Evolutionary conservation across 345 rosid genomes (phyloP).

Genomic region (Capsella bursapastoris): DNA sequence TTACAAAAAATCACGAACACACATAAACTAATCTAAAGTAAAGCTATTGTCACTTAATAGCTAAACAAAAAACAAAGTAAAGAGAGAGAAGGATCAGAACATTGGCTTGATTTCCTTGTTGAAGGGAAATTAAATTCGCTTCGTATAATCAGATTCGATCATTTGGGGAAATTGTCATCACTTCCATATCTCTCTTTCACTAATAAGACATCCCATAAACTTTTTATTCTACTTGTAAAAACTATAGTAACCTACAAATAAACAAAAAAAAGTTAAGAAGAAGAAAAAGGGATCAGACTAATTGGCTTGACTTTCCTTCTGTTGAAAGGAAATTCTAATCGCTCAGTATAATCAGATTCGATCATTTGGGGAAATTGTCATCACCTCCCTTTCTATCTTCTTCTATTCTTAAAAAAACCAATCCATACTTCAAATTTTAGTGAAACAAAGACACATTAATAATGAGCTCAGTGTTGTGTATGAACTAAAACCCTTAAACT

Average conservation of each 20-base stretch:
- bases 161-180: constrained; percentile 50
- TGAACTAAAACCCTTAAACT: not conserved
- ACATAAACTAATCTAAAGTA: too few species aligned
- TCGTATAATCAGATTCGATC: constrained; percentile 44
- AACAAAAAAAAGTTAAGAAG: not conserved
- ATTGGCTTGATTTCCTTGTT: constrained; percentile 43
- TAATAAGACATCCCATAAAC: not conserved
- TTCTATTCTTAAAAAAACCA: not conserved
- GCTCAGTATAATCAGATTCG: constrained; percentile 46
- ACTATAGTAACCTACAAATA: not conserved
- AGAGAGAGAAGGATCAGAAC: constrained; percentile 42
- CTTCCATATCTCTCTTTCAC: constrained; percentile 31
- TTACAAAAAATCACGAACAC: too few species aligned
- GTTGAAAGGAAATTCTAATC: constrained; percentile 24
- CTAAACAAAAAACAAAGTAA: too few species aligned
- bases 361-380: constrained; percentile 49
- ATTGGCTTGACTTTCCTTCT: constrained; percentile 41
- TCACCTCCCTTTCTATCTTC: constrained; percentile 37
- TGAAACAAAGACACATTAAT: too few species aligned
- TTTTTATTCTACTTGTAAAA: not conserved
- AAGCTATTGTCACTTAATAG: not conserved
- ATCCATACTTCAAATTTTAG: not conserved
- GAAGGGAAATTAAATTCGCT: constrained; percentile 35
- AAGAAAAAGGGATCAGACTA: constrained; percentile 39
- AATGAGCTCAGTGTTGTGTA: not conserved